phyloP scores from a whole-genome alignment of 1,284 basidiomycete genomes.

The Ustilago curta region DNA sequence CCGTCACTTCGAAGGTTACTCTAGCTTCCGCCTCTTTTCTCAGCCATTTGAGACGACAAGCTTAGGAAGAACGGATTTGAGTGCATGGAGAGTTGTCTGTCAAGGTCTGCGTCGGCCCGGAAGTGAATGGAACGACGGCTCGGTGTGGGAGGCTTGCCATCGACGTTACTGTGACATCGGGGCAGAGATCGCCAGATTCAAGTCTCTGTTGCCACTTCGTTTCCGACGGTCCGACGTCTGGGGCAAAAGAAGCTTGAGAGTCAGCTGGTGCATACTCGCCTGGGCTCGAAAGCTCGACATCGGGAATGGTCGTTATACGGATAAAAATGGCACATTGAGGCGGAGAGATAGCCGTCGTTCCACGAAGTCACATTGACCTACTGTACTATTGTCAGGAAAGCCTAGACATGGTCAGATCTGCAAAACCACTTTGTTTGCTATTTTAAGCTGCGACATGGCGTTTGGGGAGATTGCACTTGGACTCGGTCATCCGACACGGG shows the following conservation, averaged over 20 bases:
- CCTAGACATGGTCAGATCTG: background rate
- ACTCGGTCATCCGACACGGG: no score
- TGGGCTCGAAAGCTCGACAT: background rate
- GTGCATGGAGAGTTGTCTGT: background rate
- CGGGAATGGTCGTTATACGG: background rate
- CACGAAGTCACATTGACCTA: background rate
- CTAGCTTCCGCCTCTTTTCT: no score
- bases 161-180: background rate
- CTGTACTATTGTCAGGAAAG: constrained; percentile 2
- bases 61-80: no score
- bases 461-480: no score
- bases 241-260: background rate
- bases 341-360: background rate
- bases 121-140: no score
- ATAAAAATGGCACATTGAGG: background rate
- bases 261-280: background rate
- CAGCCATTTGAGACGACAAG: background rate
- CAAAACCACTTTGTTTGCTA: background rate
- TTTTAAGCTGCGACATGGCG: background rate
- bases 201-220: background rate
- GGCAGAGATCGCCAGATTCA: background rate
- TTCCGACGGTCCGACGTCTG: background rate
- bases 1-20: no score
- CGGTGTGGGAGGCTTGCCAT: no score
- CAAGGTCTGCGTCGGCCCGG: background rate